Base-by-base conservation (phyloP, 441 rosid species). In the Omphalea diandra region DNA sequence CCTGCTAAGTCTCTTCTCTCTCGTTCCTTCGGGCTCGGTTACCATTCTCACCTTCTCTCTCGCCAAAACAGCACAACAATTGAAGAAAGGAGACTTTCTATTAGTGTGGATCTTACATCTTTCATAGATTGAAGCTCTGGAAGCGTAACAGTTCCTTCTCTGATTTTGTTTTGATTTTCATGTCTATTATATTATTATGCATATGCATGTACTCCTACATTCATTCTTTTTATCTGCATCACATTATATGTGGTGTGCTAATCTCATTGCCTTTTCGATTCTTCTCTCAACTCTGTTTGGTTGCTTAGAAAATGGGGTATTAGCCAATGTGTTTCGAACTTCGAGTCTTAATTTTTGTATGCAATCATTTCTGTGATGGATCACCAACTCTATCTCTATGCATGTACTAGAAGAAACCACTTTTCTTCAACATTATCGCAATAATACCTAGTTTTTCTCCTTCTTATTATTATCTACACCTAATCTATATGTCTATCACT, bases 1-100 rank as follows among this genome's bases (percentile, higher is more conserved):
- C 56, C 68, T 36, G 29, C 58, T 32, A 12, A 47, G 54, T 7
- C 7, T 33, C 40, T 33, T 26, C n/a, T n/a, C 24, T 26, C 68
- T 47, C 22, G 9, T 9, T 65, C 57, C 52, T 20, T 22, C 46
- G 50, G 69, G 52, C 47, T 65, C 58, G 59, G 59, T 52, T 66
- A 10, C 40, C 46, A 66, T 29, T 46, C 52, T 14, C 3, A 4
- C 24, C 27, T 44, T 24, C n/a, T 12, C 41, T 3, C 32, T 33
- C 41, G 67, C 36, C 35, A 6, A 41, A 27, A 63, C 24, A 52
- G 24, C 36, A n/a, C n/a, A n/a, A n/a, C n/a, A n/a, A n/a, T 15
- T 36, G n/a, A n/a, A n/a, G n/a, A n/a, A n/a, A n/a, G n/a, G n/a
- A n/a, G n/a, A n/a, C n/a, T n/a, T n/a, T n/a, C n/a, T n/a, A n/a